Base-by-base conservation (phyloP, 2,329 filamentous ascomycete genomes). In the Exophiala sp. region DNA sequence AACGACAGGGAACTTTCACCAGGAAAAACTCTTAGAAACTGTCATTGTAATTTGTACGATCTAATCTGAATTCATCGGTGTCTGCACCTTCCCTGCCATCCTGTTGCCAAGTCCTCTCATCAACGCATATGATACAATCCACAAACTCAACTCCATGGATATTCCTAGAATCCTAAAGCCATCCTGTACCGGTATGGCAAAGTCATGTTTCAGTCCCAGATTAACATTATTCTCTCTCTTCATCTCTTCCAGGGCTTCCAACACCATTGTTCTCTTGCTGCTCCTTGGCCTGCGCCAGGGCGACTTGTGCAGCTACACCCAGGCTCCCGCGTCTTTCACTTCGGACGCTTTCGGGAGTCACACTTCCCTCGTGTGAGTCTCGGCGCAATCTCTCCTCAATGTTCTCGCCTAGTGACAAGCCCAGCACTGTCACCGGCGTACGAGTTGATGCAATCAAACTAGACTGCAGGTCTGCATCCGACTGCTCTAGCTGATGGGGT, bases 301-400 rank as follows among this genome's bases (percentile, higher is more conserved):
- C 50, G n/a, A 53, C 42, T 32, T 53, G 50, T 43, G 48, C 46
- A 13, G 37, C 50, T 22, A 53, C 41, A 30, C 46, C 23, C 10
- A 43, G 7, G 18, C 40, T 29, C 7, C 24, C 34, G 10, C 11
- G 19, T 43, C 40, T 24, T 29, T 32, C 14, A 30, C 40, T 19
- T 9, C 40, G 13, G 13, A 10, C 38, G 14, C 43, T 27, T 11
- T 24, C 34, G 18, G 37, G 14, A 35, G 18, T 42, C 18, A 22
- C 6, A 29, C 38, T 47, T 3, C 29, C 34, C 18, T 18, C 23
- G 11, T 9, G 40, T 18, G 39, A 43, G 19, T 52, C 43, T 11
- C 29, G 27, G 30, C 11, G 34, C 27, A 16, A 22, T n/a, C 35
- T 47, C 2, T 47, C 51, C 8, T 50, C 46, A 30, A 29, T 16